Evolutionary conservation across 1,284 basidiomycete genomes (phyloP).

Genomic region (Blastosporella zonata): DNA sequence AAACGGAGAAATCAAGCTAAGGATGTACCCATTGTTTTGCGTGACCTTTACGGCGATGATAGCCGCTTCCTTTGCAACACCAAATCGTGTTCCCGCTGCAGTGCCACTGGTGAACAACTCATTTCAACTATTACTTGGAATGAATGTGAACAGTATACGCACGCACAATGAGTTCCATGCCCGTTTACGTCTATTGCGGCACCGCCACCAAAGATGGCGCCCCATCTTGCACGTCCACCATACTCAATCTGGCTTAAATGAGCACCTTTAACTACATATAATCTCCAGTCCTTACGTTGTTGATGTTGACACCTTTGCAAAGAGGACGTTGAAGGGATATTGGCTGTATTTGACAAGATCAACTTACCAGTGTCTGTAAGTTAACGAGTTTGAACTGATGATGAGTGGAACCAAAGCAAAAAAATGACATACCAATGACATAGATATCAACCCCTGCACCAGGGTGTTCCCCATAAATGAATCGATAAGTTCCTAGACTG

Average conservation of each 20-base stretch:
- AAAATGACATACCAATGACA: not conserved
- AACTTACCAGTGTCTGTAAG: slow-evolving; percentile 12
- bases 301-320: slow-evolving; percentile 12
- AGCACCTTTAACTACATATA: not conserved
- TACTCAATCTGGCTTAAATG: slow-evolving; percentile 46
- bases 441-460: slow-evolving; percentile 21
- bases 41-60: slow-evolving; percentile 23
- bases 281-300: slow-evolving; percentile 1
- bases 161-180: slow-evolving; percentile 32
- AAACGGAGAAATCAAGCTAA: not conserved
- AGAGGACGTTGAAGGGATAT: not conserved
- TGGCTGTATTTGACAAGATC: not conserved
- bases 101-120: slow-evolving; percentile 12
- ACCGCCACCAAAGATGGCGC: slow-evolving; percentile 45
- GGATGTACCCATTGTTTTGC: slow-evolving; percentile 17
- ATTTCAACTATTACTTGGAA: not conserved
- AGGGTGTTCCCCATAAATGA: slow-evolving; percentile 13
- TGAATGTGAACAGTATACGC: not conserved
- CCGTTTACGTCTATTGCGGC: slow-evolving; percentile 53
- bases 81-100: slow-evolving; percentile 38
- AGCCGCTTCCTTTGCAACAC: slow-evolving; percentile 20
- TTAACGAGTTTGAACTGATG: not conserved
- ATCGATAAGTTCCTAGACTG: slow-evolving; percentile 12
- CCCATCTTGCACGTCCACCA: slow-evolving; percentile 68
- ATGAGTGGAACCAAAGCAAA: not conserved